Conservation (phyloP, 177 flowering plant species). For the Vitis hybrid region DNA sequence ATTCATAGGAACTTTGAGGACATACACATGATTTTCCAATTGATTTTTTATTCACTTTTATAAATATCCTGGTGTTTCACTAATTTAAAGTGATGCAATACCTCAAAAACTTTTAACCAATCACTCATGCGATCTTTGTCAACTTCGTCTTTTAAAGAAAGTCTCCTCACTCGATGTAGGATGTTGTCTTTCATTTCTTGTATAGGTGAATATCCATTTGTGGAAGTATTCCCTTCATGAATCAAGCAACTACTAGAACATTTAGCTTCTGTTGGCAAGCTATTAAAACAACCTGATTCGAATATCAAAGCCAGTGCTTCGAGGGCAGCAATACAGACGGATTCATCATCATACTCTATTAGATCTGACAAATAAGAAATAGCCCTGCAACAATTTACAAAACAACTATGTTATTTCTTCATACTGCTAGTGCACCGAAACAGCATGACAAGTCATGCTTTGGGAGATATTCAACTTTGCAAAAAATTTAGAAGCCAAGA, state of each 20-base stretch:
- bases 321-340: slow-evolving; percentile 14
- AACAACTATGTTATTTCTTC: not conserved
- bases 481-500: too few species aligned
- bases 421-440: too few species aligned
- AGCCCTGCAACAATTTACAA: slow-evolving; percentile 8
- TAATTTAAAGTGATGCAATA: not conserved
- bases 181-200: not conserved
- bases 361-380: slow-evolving; percentile 13
- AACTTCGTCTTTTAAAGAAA: not conserved
- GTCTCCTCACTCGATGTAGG: not conserved
- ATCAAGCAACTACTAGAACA: not conserved
- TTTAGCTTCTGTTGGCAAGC: slow-evolving; percentile 5
- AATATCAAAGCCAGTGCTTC: slow-evolving; percentile 20
- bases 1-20: too few species aligned
- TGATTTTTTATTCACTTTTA: too few species aligned
- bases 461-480: too few species aligned
- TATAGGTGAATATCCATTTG: not conserved
- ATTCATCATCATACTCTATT: slow-evolving; percentile 5
- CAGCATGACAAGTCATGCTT: too few species aligned
- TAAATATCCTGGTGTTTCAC: not conserved
- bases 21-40: too few species aligned
- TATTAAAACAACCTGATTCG: slow-evolving; percentile 13
- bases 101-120: not conserved
- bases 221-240: not conserved
- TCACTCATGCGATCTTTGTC: not conserved